Conservation (phyloP, 371 early-diverging fungal genomes). For the Globomyces sp. region DNA sequence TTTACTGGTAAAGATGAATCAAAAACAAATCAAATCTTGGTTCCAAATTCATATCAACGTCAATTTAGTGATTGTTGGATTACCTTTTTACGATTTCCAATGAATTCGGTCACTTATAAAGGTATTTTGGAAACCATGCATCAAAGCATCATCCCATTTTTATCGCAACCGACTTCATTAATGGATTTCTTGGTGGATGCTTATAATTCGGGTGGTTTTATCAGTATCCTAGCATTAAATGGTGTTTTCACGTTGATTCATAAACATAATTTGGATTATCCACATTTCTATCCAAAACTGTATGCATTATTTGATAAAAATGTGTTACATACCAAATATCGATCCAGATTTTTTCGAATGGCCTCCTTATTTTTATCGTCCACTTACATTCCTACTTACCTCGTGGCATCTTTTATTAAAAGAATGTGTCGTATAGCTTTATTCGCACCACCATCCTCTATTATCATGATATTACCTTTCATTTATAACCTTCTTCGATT, state of each 20-base stretch:
- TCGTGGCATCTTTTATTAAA: conserved; percentile 92
- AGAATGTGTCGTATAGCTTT: conserved; percentile 80
- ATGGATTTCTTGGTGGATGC: conserved; percentile 90
- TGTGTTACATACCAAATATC: conserved; percentile 87
- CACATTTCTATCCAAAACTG: conserved; percentile 92
- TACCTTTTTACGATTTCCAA: conserved; percentile 67
- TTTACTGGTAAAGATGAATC: background rate
- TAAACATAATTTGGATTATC: conserved; percentile 92
- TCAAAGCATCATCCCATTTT: conserved; percentile 77
- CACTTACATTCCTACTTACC: conserved; percentile 75
- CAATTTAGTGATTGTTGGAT: conserved; percentile 81
- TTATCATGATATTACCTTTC: conserved; percentile 78
- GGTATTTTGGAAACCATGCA: conserved; percentile 77
- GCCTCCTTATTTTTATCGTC: conserved; percentile 84
- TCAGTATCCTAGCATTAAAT: conserved; percentile 87
- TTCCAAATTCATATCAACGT: conserved; percentile 40
- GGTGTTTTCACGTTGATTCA: conserved; percentile 88
- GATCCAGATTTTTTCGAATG: conserved; percentile 88
- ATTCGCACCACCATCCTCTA: conserved; percentile 80
- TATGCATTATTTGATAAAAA: conserved; percentile 84
- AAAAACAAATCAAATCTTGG: conserved; percentile 6
- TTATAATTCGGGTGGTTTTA: conserved; percentile 79
- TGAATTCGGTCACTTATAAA: conserved; percentile 73
- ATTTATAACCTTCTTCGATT: conserved; percentile 86
- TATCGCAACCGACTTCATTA: conserved; percentile 72